Base-by-base conservation (phyloP, 306 rosid genomes). In the Lablab purpureus region DNA sequence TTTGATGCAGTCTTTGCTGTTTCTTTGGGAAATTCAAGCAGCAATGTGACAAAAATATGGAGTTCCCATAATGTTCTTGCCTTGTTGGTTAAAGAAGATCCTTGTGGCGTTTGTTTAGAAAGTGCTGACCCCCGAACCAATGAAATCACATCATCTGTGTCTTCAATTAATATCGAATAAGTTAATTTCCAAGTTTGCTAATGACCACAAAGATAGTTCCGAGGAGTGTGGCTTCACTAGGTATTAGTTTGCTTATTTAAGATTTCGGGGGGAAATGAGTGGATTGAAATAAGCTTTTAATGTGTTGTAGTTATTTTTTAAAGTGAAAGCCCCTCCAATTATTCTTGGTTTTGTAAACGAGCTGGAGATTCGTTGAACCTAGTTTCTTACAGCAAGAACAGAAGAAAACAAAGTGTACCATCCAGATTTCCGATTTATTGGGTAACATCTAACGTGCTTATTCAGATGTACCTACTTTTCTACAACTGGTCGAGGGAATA, bases 41-140 rank as follows among this genome's bases (percentile, higher is more conserved):
- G 76, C 75, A 85, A 83, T 46, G 90, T 93, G 78, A 71, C 83
- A 10, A 84, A 91, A 82, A 78, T 84, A 49, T 94, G 99, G 89
- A 60, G 76, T 67, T 80, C 87, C 21, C 91, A 67, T 45, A 85
- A 93, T 81, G 92, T 90, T 77, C 91, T 95, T 80, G 90, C 94
- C 80, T 85, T 95, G 89, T 85, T 95, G 81, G 99, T 95, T 81
- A 90, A 90, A 84, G 99, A 95, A 91, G 97, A 95, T 80, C 97
- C 99, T 30, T 88, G 75, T 37, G 99, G 98, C 2, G 91, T 93
- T 86, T 85, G 93, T 62, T 84, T 95, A 81, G 99, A 91, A 84
- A 83, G 18, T 49, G 85, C 89, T 9, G 99, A 93, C 68, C 99
- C 99, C 6, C 78, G 89, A 87, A 85, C 93, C 81, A 78, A 43